phyloP scores from a whole-genome alignment of 805 yeast genomes.

The Pichia deserticola region DNA sequence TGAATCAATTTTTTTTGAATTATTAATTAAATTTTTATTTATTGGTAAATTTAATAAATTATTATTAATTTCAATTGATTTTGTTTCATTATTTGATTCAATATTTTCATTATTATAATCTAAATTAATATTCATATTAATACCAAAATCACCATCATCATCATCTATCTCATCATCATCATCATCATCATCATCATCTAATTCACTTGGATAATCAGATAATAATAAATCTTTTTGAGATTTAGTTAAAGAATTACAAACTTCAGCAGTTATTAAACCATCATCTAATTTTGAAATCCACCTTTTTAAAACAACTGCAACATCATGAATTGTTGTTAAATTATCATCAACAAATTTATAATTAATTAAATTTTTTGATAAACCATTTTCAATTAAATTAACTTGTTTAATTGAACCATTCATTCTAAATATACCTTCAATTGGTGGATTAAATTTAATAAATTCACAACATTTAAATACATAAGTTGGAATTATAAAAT shows the following conservation, averaged over 20 bases:
- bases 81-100: too few species aligned
- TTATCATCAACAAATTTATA: constrained; percentile 15
- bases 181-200: constrained; percentile 1
- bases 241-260: constrained; percentile 9
- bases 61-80: too few species aligned
- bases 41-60: not conserved
- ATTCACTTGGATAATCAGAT: constrained; percentile 6
- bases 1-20: not conserved
- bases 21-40: not conserved
- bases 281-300: constrained; percentile 27
- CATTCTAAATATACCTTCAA: constrained; percentile 32
- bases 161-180: not conserved
- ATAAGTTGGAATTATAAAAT: constrained; percentile 21
- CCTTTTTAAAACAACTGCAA: constrained; percentile 31
- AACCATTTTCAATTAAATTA: constrained; percentile 22
- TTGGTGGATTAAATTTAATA: constrained; percentile 17
- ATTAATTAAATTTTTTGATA: constrained; percentile 17
- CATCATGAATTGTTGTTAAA: constrained; percentile 26
- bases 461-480: constrained; percentile 28
- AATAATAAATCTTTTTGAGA: not conserved
- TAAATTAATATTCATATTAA: too few species aligned
- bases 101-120: too few species aligned
- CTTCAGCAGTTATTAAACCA: constrained; percentile 23
- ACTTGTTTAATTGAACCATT: constrained; percentile 30
- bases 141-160: not conserved